Conservation (phyloP, 208 protist species). For the Crithidia sp. region DNA sequence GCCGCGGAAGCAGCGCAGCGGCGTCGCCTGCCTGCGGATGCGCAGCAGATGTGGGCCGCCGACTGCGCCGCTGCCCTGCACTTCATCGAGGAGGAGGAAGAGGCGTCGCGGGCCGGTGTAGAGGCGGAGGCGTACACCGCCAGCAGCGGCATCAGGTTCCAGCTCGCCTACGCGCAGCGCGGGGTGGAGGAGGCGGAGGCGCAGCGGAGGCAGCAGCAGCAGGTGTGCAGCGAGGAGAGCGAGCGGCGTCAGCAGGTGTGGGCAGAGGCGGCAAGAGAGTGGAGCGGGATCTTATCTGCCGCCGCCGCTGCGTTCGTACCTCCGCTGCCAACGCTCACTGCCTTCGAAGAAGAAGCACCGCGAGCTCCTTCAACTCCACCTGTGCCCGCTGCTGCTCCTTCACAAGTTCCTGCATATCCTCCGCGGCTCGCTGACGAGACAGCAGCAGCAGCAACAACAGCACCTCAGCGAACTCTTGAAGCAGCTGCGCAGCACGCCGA, state of each 20-base stretch:
- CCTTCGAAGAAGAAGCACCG: constrained; percentile 1
- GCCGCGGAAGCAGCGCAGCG: constrained; percentile 11
- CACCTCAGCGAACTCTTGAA: no score
- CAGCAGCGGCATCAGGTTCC: constrained; percentile 50
- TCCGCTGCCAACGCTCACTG: constrained; percentile 14
- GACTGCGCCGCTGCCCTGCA: constrained; percentile 24
- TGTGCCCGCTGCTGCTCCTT: background rate
- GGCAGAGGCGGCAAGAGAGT: background rate
- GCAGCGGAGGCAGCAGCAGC: constrained; percentile 23
- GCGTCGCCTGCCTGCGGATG: constrained; percentile 14
- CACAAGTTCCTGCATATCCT: background rate
- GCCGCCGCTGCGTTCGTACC: constrained; percentile 8
- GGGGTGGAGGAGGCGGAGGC: constrained; percentile 12
- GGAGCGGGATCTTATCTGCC: background rate
- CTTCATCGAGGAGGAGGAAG: constrained; percentile 50
- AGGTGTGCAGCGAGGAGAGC: constrained; percentile 36
- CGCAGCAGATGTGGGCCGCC: constrained; percentile 17
- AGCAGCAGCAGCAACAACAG: background rate
- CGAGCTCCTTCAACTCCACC: background rate
- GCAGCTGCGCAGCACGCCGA: background rate
- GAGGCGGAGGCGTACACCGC: constrained; percentile 55
- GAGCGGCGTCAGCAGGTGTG: constrained; percentile 14
- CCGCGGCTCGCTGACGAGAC: background rate
- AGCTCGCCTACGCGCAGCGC: constrained; percentile 25
- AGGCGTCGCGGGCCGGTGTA: constrained; percentile 43